phyloP scores from a whole-genome alignment of 352 stramenopile species.

The Pythium utonaiense region DNA sequence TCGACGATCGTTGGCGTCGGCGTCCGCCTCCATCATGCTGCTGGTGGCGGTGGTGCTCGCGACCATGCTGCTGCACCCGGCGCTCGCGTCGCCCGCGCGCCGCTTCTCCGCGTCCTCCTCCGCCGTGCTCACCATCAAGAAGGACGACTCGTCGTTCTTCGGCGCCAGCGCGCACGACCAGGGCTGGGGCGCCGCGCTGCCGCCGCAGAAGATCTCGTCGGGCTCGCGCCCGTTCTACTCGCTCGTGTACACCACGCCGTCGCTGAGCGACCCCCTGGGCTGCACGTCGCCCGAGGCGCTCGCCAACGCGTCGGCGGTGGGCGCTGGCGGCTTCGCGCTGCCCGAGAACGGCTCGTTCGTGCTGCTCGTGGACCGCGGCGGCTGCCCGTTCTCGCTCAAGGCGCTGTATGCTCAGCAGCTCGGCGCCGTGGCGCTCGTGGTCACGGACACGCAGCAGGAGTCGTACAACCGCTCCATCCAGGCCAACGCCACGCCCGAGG shows the following conservation, averaged over 20 bases:
- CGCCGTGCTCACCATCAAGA: slow-evolving; percentile 56
- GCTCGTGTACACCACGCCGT: slow-evolving; percentile 43
- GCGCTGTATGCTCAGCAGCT: slow-evolving; percentile 60
- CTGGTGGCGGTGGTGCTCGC: neutral
- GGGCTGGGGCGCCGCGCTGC: slow-evolving; percentile 47
- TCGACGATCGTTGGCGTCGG: slow-evolving; percentile 4
- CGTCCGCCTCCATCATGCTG: neutral
- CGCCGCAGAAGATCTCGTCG: slow-evolving; percentile 43
- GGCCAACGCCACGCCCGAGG: slow-evolving; percentile 27
- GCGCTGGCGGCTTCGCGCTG: slow-evolving; percentile 1
- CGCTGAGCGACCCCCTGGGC: slow-evolving; percentile 44
- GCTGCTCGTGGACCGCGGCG: slow-evolving; percentile 66
- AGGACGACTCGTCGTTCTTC: slow-evolving; percentile 51
- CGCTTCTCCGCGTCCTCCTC: slow-evolving; percentile 20
- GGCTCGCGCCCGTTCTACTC: slow-evolving; percentile 42
- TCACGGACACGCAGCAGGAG: slow-evolving; percentile 69
- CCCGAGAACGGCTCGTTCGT: slow-evolving; percentile 38
- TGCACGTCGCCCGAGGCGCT: slow-evolving; percentile 39
- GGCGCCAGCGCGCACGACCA: slow-evolving; percentile 45
- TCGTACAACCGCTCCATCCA: slow-evolving; percentile 58
- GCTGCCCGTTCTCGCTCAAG: slow-evolving; percentile 78
- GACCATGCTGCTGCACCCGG: neutral
- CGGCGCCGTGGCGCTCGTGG: slow-evolving; percentile 61
- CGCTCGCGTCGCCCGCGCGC: slow-evolving; percentile 5
- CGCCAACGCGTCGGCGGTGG: slow-evolving; percentile 22